phyloP scores from a whole-genome alignment of 2,329 filamentous ascomycete genomes.

The Fusarium sp. region DNA sequence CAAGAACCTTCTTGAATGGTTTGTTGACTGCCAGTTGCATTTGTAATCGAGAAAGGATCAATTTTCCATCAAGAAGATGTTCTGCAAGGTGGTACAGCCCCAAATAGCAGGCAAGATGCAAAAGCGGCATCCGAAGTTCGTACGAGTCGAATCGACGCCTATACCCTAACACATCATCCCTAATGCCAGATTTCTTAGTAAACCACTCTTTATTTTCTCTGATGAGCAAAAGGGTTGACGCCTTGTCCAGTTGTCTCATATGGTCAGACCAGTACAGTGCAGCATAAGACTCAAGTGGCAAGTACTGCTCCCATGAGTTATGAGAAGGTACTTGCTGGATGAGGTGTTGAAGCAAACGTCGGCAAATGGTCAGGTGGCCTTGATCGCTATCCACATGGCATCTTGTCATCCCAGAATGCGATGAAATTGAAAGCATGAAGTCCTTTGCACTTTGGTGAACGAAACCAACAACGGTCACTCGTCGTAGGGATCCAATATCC shows the following conservation, averaged over 20 bases:
- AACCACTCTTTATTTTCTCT: background rate
- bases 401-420: too few species aligned
- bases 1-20: too few species aligned
- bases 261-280: background rate
- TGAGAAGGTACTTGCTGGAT: background rate
- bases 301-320: fast-evolving
- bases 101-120: background rate
- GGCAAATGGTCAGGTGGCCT: background rate
- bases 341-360: background rate
- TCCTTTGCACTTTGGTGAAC: slow-evolving; percentile 6
- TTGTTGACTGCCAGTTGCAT: background rate
- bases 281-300: background rate
- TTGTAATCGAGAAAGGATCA: background rate
- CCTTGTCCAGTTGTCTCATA: background rate
- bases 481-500: background rate
- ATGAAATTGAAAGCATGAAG: background rate
- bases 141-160: background rate
- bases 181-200: background rate
- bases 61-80: background rate
- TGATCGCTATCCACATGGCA: background rate
- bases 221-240: background rate
- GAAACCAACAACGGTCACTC: background rate
- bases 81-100: background rate
- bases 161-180: background rate
- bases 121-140: fast-evolving